Conservation (phyloP, 179 eudicot genomes). For the Beta macrorhiza region DNA sequence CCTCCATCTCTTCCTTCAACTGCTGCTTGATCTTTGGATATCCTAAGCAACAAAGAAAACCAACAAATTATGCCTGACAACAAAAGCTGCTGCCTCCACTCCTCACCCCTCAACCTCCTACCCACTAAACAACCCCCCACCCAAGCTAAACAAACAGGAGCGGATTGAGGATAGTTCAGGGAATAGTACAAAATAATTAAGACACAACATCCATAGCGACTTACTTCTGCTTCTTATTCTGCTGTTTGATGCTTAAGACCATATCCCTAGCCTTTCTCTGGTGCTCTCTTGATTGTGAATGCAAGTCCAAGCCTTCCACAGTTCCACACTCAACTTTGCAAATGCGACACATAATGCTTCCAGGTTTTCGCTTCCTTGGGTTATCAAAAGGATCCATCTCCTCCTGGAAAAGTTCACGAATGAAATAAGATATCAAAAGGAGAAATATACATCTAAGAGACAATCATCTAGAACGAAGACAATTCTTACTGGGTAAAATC, state of each 20-base stretch:
- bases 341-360: slow-evolving; percentile 83
- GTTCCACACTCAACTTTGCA: slow-evolving; percentile 91
- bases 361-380: slow-evolving; percentile 56
- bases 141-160: slow-evolving; percentile 1
- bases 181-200: neutral
- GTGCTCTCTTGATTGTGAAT: slow-evolving; percentile 90
- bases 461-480: neutral
- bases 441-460: neutral
- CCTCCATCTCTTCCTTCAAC: slow-evolving; percentile 58
- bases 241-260: slow-evolving; percentile 76
- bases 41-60: slow-evolving; percentile 38
- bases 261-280: slow-evolving; percentile 83
- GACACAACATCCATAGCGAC: slow-evolving; percentile 22
- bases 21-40: slow-evolving; percentile 47
- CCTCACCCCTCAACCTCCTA: slow-evolving; percentile 7
- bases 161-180: neutral
- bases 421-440: slow-evolving; percentile 5
- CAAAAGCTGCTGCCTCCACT: neutral
- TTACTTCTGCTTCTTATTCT: slow-evolving; percentile 67
- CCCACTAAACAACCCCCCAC: neutral
- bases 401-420: slow-evolving; percentile 42
- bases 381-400: slow-evolving; percentile 66
- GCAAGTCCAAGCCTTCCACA: slow-evolving; percentile 88
- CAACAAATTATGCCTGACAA: slow-evolving; percentile 16
- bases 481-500: slow-evolving; percentile 62